Base-by-base conservation (phyloP, 192 early-diverging fungal species). In the Lunasporangiospora selenospora region DNA sequence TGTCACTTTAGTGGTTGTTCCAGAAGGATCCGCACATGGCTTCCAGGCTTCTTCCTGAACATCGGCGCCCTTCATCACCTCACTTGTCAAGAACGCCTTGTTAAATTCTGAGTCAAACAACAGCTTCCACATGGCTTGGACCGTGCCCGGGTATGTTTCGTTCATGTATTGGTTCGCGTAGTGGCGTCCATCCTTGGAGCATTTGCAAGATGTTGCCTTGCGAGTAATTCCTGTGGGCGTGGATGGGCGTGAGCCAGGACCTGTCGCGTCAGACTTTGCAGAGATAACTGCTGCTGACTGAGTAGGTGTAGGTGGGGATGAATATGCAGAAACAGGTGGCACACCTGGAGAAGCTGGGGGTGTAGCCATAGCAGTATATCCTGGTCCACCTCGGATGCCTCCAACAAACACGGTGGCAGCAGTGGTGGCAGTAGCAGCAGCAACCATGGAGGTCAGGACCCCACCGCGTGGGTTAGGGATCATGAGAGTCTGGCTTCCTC, bases 71-170 rank as follows among this genome's bases (percentile, higher is more conserved):
- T 73, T 73, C 55, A 73, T 73, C 5, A 50, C 36, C 21, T 73
- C 69, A 2, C 51, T 55, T 2, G 54, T 70, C 12, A 80, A 24
- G 24, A 73, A 80, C 1, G 33, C 47, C 11, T 58, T 45, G 30
- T 32, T 36, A n/a, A 80, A 80, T 32, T 57, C 47, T 11, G 62
- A 76, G 24, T 67, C 64, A 44, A 76, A 80, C 11, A 80, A 49
- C 11, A 80, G 56, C 40, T 59, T 71, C 59, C 75, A 80, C 10
- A 80, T 47, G 13, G 62, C 47, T 26, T 76, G 62, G 34, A 80
- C 34, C 4, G 34, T 66, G 6, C 78, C 78, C 7, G 58, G 53
- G 45, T 62, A 80, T 39, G 54, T 63, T 26, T 69, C 65, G 44
- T 46, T 57, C 54, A 80, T 50, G 24, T 36, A 49, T 3, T 40